Conservation (phyloP, 2,329 filamentous ascomycete genomes). For the Penicillium verrucosum region DNA sequence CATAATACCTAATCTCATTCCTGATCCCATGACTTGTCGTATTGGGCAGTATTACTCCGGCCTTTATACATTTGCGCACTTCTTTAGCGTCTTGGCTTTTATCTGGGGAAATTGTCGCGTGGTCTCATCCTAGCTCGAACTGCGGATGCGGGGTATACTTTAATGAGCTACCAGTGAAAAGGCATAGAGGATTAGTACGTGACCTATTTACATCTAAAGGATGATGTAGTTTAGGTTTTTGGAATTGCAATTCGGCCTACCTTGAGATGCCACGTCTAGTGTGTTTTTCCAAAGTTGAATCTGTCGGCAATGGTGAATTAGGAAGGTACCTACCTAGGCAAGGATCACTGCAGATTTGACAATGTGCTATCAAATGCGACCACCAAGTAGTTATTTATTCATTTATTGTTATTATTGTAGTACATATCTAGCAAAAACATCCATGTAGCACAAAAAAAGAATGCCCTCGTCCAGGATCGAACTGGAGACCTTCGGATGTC, state of each 20-base stretch:
- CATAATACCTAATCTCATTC: background rate
- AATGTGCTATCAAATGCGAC: background rate
- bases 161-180: background rate
- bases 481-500: background rate
- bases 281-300: background rate
- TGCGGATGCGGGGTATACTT: slow-evolving; percentile 24
- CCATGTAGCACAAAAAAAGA: background rate
- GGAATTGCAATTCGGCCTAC: too few species aligned
- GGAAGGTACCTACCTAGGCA: background rate
- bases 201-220: background rate
- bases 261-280: background rate
- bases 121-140: slow-evolving; percentile 6
- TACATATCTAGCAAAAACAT: background rate
- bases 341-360: background rate
- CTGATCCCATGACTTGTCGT: slow-evolving; percentile 1
- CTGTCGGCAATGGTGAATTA: background rate
- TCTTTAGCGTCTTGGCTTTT: slow-evolving; percentile 24
- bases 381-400: background rate
- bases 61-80: background rate
- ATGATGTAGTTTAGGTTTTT: background rate
- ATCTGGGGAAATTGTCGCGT: slow-evolving; percentile 27
- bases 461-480: background rate
- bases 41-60: slow-evolving; percentile 1
- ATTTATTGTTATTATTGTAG: background rate
- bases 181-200: background rate